A percentile compares a stretch with the other conserved stretches of the same genome.
phyloP scores from a whole-genome alignment of 345 rosid species.

The Sisymbrium altissimum region DNA sequence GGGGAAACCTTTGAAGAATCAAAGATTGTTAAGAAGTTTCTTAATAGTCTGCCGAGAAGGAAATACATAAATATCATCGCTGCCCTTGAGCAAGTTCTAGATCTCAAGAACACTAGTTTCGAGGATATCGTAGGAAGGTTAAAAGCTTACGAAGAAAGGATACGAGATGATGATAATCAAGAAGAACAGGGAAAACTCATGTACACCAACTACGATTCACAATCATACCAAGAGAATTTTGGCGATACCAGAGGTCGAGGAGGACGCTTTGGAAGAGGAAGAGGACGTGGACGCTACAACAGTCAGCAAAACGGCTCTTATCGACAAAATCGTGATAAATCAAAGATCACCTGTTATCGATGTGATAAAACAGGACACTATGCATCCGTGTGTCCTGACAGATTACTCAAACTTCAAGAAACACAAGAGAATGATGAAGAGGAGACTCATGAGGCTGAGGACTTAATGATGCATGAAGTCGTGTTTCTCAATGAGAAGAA shows the following conservation, averaged over 20 bases:
- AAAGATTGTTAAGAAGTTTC: too few species aligned
- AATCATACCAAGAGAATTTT: neutral
- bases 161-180: neutral
- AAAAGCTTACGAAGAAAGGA: too few species aligned
- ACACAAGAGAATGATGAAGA: neutral
- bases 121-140: too few species aligned
- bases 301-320: neutral
- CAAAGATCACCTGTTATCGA: neutral
- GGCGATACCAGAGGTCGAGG: too few species aligned
- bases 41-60: too few species aligned
- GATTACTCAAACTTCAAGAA: neutral
- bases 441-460: neutral
- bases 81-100: too few species aligned
- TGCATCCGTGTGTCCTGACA: neutral
- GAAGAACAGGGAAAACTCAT: neutral
- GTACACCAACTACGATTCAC: neutral
- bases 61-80: too few species aligned
- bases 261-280: neutral
- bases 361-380: neutral
- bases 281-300: neutral
- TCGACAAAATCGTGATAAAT: neutral
- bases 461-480: neutral
- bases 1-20: too few species aligned
- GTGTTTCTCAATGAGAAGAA: neutral
- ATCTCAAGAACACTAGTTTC: too few species aligned